Base-by-base conservation (phyloP, 2,329 filamentous ascomycete genomes). In the Microsporum canis region DNA sequence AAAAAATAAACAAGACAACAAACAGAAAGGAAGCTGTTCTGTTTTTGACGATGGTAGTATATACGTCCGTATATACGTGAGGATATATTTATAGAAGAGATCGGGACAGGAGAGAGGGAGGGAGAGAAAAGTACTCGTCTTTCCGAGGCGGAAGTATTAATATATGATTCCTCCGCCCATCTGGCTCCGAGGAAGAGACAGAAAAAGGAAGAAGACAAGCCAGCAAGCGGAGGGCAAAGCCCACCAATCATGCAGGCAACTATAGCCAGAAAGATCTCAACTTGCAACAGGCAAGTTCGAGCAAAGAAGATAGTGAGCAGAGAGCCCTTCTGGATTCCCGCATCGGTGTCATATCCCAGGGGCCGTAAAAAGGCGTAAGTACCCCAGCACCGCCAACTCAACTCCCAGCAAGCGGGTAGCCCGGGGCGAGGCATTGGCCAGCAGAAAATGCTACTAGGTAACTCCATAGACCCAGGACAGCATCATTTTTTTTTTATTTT, bases 71-170 rank as follows among this genome's bases (percentile, higher is more conserved):
- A 47, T 43, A 31, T 43, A 34, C 31, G 41, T 45, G 39, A 33
- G 34, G 34, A 49, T 23, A 53, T 53, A 53, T 53, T 33, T 43
- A 55, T 17, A 60, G 31, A 29, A 62, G 49, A 59, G 29, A 14
- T 6, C 10, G 17, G 17, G 5, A 14, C 39, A 17, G 5, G 39
- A 43, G n/a, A 43, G 14, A 43, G 17, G 17, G 39, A 43, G 39
- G 55, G 43, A 49, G 31, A 36, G 57, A 3, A 47, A 55, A 56
- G 36, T 29, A 34, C 29, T 53, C 58, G 43, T 60, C 57, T 59
- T 12, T 23, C 33, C 49, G 31, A 34, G 49, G 29, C 49, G 49
- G 49, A 53, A 34, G 23, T 53, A 31, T 53, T 33, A 10, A 53
- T 43, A 53, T 53, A 53, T 53, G 29, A n/a, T 27, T 33, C 27